A percentile compares a stretch with the other conserved stretches of the same genome.
phyloP scores from a whole-genome alignment of 495 filamentous ascomycete genomes.

The Lepraria neglecta region DNA sequence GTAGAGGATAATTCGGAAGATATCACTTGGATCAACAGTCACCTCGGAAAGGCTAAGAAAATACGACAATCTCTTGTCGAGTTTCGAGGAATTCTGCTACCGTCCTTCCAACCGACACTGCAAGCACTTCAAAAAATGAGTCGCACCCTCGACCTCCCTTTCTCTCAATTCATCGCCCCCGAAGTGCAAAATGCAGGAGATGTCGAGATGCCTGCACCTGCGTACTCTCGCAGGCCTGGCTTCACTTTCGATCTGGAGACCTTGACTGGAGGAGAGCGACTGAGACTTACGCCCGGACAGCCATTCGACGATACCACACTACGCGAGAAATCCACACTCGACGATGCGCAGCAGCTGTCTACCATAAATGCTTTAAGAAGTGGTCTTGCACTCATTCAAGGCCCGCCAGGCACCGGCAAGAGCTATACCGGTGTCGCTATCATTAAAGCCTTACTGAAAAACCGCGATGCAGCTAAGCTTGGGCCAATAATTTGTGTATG shows the following conservation, averaged over 20 bases:
- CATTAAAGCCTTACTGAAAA: conserved; percentile 57
- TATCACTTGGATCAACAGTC: conserved; percentile 29
- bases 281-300: conserved; percentile 35
- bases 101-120: conserved; percentile 62
- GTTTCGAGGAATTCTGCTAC: conserved; percentile 62
- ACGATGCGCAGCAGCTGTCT: conserved; percentile 52
- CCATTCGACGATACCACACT: conserved; percentile 40
- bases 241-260: conserved; percentile 51
- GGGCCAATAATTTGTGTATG: conserved; percentile 62
- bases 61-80: conserved; percentile 49
- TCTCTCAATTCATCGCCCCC: conserved; percentile 53
- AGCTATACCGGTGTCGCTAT: conserved; percentile 54
- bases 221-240: conserved; percentile 43
- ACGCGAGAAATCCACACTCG: conserved; percentile 44
- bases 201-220: conserved; percentile 42
- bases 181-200: conserved; percentile 11
- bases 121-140: conserved; percentile 57
- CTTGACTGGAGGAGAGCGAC: conserved; percentile 37
- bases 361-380: conserved; percentile 51
- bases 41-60: conserved; percentile 23
- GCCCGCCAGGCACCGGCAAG: conserved; percentile 79
- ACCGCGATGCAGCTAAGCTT: conserved; percentile 42
- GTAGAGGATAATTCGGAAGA: conserved; percentile 30
- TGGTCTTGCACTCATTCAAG: conserved; percentile 62
- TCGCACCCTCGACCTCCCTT: conserved; percentile 46